Base-by-base conservation (phyloP, 805 yeast species). In the Yamadazyma olivae region DNA sequence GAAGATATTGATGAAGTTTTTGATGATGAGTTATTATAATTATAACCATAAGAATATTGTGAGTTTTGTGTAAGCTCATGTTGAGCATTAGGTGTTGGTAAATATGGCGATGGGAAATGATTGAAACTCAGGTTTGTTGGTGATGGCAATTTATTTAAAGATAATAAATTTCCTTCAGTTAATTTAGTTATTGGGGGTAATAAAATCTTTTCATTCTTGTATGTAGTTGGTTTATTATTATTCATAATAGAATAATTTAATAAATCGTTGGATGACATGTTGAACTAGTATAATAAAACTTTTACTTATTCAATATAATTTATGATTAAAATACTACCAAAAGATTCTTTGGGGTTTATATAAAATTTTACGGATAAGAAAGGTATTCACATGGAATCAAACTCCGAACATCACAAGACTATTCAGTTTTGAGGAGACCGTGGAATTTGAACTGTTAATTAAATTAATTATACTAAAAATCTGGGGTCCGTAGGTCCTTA, bases 241-340 rank as follows among this genome's bases (percentile, higher is more conserved):
- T 53, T 51, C 70, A 65, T 64, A 36, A 66, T 66, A 23, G 71
- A 65, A 41, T 66, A 66, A 33, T 61, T 49, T 39, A 64, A 50
- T 30, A 66, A 57, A 42, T 66, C 71, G 14, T 20, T 20, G 23
- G 61, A 49, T 32, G 56, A 47, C 52, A 55, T 54, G n/a, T 21
- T 16, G 21, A 4, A 17, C 9, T 27, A 21, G 9, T 31, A 21
- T 21, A 7, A n/a, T n/a, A n/a, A n/a, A n/a, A n/a, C n/a, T n/a
- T n/a, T n/a, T n/a, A n/a, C n/a, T n/a, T n/a, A n/a, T n/a, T n/a
- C n/a, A n/a, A n/a, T n/a, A n/a, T n/a, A n/a, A n/a, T n/a, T n/a
- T n/a, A n/a, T n/a, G n/a, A n/a, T n/a, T n/a, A n/a, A n/a, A n/a
- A n/a, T n/a, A n/a, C n/a, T n/a, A n/a, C n/a, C n/a, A n/a, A n/a